Conservation (phyloP, 2,329 filamentous ascomycete species). For the Myriosclerotinia scirpicola region DNA sequence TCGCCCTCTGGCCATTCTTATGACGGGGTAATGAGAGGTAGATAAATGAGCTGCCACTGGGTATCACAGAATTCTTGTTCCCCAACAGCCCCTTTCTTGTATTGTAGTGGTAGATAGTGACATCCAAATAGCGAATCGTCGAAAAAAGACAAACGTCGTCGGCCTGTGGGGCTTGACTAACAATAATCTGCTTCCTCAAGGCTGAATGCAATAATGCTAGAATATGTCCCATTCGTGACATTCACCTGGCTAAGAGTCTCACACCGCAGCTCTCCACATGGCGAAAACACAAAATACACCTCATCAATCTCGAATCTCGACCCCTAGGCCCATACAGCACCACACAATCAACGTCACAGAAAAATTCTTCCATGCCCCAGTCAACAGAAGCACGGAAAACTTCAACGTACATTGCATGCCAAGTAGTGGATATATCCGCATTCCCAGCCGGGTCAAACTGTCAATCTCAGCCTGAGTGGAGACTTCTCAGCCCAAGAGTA, state of each 20-base stretch:
- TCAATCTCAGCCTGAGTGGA: conserved; percentile 5
- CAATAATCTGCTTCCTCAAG: too few species aligned
- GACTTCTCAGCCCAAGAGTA: neutral
- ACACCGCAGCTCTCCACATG: neutral
- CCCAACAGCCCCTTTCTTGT: too few species aligned
- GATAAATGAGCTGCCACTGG: too few species aligned
- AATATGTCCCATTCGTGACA: too few species aligned
- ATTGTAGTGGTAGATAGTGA: too few species aligned
- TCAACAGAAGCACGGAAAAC: conserved; percentile 5
- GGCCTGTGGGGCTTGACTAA: too few species aligned
- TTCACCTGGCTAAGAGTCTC: neutral
- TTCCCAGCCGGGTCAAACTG: neutral
- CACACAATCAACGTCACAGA: neutral
- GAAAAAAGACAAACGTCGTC: too few species aligned
- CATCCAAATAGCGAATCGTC: too few species aligned
- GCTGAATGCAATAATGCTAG: too few species aligned
- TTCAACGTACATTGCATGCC: conserved; percentile 13
- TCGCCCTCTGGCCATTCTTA: too few species aligned
- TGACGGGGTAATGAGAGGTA: too few species aligned
- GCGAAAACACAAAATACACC: conserved; percentile 6
- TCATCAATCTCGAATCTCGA: neutral
- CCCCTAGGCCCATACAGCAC: neutral
- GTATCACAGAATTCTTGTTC: too few species aligned
- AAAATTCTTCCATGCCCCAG: neutral
- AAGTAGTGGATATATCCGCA: neutral